Conservation (phyloP, 805 yeast species). For the Torulaspora microellipsoides region DNA sequence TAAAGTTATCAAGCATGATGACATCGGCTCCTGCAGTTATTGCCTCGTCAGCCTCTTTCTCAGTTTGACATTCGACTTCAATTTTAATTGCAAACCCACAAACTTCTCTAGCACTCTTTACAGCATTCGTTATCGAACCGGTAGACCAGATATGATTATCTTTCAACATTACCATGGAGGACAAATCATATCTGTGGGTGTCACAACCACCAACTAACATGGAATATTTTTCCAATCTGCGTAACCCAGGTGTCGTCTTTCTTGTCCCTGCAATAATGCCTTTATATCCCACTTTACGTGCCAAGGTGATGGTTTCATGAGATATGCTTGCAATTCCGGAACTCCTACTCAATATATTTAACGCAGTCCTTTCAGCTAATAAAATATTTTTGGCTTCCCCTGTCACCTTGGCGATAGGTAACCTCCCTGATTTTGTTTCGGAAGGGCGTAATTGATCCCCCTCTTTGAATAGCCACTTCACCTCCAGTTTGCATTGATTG, state of each 20-base stretch:
- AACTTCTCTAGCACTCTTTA: constrained; percentile 65
- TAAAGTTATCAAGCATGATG: constrained; percentile 88
- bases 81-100: constrained; percentile 88
- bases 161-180: constrained; percentile 93
- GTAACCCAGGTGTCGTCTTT: constrained; percentile 94
- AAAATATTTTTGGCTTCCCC: constrained; percentile 80
- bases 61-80: constrained; percentile 87
- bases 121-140: constrained; percentile 87
- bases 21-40: constrained; percentile 94
- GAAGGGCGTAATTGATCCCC: constrained; percentile 54
- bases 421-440: constrained; percentile 42
- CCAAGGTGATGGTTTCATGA: constrained; percentile 49
- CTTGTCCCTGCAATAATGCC: constrained; percentile 95
- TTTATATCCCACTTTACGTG: constrained; percentile 61
- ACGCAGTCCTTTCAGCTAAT: constrained; percentile 79
- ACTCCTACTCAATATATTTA: constrained; percentile 74
- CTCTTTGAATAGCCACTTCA: constrained; percentile 70
- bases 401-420: constrained; percentile 67
- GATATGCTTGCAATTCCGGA: constrained; percentile 87
- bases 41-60: constrained; percentile 86
- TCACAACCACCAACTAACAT: constrained; percentile 96
- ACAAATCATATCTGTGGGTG: constrained; percentile 84
- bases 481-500: constrained; percentile 63
- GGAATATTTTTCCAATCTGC: constrained; percentile 84
- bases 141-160: constrained; percentile 92